Percentiles rank a stretch among this genome's conserved stretches.
Conservation (phyloP, 2,329 filamentous ascomycete species). For the Chrysoporthe cubensis region DNA sequence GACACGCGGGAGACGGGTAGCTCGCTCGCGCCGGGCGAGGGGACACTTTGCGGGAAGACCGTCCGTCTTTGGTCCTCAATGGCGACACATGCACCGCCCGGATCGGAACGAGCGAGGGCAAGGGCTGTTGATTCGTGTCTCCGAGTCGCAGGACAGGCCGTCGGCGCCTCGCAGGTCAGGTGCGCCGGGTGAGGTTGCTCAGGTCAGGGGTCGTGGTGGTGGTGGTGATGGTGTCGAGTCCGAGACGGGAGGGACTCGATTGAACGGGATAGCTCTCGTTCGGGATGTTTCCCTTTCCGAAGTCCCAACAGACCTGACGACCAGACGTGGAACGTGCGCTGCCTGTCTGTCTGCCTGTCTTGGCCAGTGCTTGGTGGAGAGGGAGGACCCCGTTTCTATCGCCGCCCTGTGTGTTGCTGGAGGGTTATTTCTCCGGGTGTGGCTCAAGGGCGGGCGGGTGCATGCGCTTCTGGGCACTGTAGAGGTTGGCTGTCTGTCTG, state of each 20-base stretch:
- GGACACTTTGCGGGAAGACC: neutral
- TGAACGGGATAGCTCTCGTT: slow-evolving; percentile 1
- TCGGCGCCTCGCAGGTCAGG: neutral
- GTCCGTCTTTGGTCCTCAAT: slow-evolving; percentile 12
- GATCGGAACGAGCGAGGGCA: neutral
- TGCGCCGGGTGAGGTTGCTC: neutral
- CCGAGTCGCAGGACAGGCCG: neutral
- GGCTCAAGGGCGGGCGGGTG: slow-evolving; percentile 1
- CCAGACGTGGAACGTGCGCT: neutral
- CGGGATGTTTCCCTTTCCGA: slow-evolving; percentile 11
- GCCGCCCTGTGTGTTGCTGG: slow-evolving; percentile 1
- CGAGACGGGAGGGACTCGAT: neutral
- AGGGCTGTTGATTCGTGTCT: slow-evolving; percentile 11
- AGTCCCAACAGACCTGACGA: slow-evolving; percentile 6
- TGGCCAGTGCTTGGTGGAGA: slow-evolving; percentile 6
- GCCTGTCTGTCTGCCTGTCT: neutral
- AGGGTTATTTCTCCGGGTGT: neutral
- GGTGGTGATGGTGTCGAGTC: slow-evolving; percentile 4
- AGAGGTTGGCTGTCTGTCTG: neutral
- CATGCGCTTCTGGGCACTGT: neutral
- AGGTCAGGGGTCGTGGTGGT: slow-evolving; percentile 1
- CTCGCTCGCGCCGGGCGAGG: slow-evolving; percentile 26
- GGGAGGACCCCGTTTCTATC: slow-evolving; percentile 9
- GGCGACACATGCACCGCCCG: slow-evolving; percentile 16
- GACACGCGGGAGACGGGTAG: slow-evolving; percentile 10